Base-by-base conservation (phyloP, 495 filamentous ascomycete genomes). In the Neurospora sp. region DNA sequence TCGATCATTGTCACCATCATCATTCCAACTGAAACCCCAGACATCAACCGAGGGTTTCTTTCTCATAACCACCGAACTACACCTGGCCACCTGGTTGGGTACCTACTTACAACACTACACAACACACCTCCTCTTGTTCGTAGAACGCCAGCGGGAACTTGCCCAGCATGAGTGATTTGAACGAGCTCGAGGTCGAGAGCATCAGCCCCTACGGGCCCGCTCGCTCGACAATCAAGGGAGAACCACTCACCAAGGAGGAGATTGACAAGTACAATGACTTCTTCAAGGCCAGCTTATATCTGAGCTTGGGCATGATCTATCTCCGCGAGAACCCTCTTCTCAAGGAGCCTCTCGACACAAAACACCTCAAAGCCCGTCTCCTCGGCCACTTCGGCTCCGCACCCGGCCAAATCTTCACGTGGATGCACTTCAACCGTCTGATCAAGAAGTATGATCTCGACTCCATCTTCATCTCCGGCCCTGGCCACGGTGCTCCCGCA, bases 311-410 rank as follows among this genome's bases (percentile, higher is more conserved):
- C 72, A 92, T 92, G 90, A 90, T 93, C 73, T 92, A 91, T 74
- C 87, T 93, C 14, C 86, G 85, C 70, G 84, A 90, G 18, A 93
- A 92, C 74, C 87, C 89, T 7, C 85, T 93, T 5, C 86, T 92
- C 23, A 84, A 83, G 71, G 88, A 91, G 75, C 89, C 90, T 1
- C 82, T 92, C 69, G 85, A 86, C 71, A 78, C 83, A 10, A 87
- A 90, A 70, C 88, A 92, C 77, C 83, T 92, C 79, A 93, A 93
- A 77, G 85, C 85, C 44, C 89, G 91, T 35, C 84, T 92, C 3
- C 84, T 93, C 8, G 91, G 91, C 37, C 91, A 93, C 78, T 93
- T 91, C 85, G 91, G 91, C 71, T 91, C 89, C 8, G 90, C 91
- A 70, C 89, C 91, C 18, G 91, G 90, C 39, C 91, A 92, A 78